Base-by-base conservation (phyloP, 2,329 filamentous ascomycete species). In the Beauveria sp. region DNA sequence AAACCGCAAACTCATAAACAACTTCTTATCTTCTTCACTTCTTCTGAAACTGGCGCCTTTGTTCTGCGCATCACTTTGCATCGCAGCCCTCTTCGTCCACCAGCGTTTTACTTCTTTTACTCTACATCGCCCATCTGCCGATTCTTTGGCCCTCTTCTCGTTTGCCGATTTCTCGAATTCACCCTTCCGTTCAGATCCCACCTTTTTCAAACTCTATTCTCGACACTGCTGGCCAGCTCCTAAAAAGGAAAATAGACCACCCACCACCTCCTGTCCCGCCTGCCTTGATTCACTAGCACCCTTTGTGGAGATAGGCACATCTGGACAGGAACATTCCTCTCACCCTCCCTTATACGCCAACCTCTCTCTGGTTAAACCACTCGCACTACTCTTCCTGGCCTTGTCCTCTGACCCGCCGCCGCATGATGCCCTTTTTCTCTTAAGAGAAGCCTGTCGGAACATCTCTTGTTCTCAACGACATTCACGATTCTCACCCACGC, bases 281-380 rank as follows among this genome's bases (percentile, higher is more conserved):
- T 65, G 34, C 58, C 62, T 65, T 40, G 64, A 65, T 53, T 60
- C 61, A 57, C 60, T 63, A 56, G 64, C 63, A 62, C 60, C 63
- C 61, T 60, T 63, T 62, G 42, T 62, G 38, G 53, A 26, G 45
- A 16, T 52, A 52, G 57, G 57, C 34, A 40, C 40, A 45, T 53
- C 51, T 40, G 38, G 16, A 22, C 40, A 10, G 40, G 40, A 56
- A 47, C 57, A 59, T 59, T 59, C 57, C 57, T 58, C 46, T 30
- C 55, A 47, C 10, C 40, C 49, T 28, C 18, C 10, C 30, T 28
- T 22, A n/a, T 10, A 42, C 56, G 46, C 46, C 56, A 58, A 40
- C 3, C 45, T 50, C 55, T 20, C 42, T 30, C 45, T 38, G 26
- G 46, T 38, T 18, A 52, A 45, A 40, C 54, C 40, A 53, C 60